Conservation (phyloP, 2,329 filamentous ascomycete genomes). For the Epichloe elymi region DNA sequence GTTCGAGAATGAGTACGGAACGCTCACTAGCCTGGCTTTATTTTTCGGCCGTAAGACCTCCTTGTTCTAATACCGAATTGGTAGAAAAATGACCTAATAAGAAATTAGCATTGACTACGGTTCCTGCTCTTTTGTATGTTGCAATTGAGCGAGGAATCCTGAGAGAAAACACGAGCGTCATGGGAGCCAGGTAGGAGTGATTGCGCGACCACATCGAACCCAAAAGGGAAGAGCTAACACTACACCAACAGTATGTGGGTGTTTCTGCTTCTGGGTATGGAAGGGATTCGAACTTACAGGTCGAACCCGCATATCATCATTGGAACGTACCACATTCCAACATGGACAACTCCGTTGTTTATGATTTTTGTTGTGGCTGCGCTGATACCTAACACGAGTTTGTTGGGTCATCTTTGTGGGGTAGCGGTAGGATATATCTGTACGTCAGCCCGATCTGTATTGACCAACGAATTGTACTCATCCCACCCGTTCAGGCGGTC, state of each 20-base stretch:
- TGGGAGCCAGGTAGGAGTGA: conserved; percentile 62
- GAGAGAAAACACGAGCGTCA: conserved; percentile 55
- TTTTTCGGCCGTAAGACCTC: conserved; percentile 77
- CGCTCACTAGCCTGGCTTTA: conserved; percentile 70
- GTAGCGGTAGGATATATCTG: conserved; percentile 77
- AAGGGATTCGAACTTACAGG: conserved; percentile 75
- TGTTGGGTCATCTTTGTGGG: conserved; percentile 77
- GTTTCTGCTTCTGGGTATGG: conserved; percentile 72
- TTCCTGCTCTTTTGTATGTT: conserved; percentile 74
- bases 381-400: conserved; percentile 67
- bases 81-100: background rate
- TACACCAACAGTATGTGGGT: conserved; percentile 64
- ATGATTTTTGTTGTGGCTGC: conserved; percentile 62
- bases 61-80: background rate
- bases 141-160: conserved; percentile 64
- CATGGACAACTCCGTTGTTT: conserved; percentile 80
- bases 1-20: conserved; percentile 88
- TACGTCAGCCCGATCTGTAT: conserved; percentile 30
- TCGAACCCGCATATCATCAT: conserved; percentile 65
- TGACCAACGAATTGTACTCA: background rate
- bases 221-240: background rate
- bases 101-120: conserved; percentile 53
- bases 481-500: conserved; percentile 44
- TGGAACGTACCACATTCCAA: conserved; percentile 59
- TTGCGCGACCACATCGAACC: background rate